phyloP scores from a whole-genome alignment of 1,284 basidiomycete genomes.

The Apiotrichum sp. region DNA sequence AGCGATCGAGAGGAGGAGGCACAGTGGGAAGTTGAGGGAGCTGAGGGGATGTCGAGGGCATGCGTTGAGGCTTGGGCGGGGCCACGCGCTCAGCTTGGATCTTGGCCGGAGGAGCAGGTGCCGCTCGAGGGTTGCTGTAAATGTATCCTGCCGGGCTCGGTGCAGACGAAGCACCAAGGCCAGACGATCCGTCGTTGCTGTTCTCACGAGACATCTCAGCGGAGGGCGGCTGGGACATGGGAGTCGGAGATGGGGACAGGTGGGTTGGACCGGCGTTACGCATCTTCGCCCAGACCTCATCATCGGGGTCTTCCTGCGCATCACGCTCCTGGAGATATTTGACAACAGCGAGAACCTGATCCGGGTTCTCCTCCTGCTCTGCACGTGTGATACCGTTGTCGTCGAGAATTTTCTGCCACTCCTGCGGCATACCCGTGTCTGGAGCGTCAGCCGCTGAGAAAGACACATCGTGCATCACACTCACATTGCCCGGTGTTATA shows the following conservation, averaged over 20 bases:
- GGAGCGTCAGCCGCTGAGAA: slow-evolving; percentile 5
- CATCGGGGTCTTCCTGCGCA: slow-evolving; percentile 44
- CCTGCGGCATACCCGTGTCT: slow-evolving; percentile 89
- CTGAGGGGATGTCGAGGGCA: slow-evolving; percentile 9
- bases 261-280: slow-evolving; percentile 36
- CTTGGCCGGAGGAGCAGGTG: slow-evolving; percentile 11
- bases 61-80: slow-evolving; percentile 12
- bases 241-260: slow-evolving; percentile 14
- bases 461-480: slow-evolving; percentile 9
- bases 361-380: slow-evolving; percentile 97
- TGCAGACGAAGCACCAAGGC: not conserved
- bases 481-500: slow-evolving; percentile 89
- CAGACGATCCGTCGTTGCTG: slow-evolving; percentile 22
- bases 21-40: not conserved
- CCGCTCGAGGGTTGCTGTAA: slow-evolving; percentile 14
- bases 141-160: not conserved
- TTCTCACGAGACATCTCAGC: slow-evolving; percentile 42
- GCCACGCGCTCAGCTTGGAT: slow-evolving; percentile 18
- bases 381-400: slow-evolving; percentile 90
- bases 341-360: slow-evolving; percentile 96
- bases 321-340: slow-evolving; percentile 63
- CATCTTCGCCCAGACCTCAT: slow-evolving; percentile 74
- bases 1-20: slow-evolving; percentile 4
- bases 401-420: slow-evolving; percentile 97
- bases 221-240: slow-evolving; percentile 18